Evolutionary conservation across 768 basidiomycete species (phyloP), one percentile per base, ranked within the genome.

Genomic region (Termitomyces eurrhizus): DNA sequence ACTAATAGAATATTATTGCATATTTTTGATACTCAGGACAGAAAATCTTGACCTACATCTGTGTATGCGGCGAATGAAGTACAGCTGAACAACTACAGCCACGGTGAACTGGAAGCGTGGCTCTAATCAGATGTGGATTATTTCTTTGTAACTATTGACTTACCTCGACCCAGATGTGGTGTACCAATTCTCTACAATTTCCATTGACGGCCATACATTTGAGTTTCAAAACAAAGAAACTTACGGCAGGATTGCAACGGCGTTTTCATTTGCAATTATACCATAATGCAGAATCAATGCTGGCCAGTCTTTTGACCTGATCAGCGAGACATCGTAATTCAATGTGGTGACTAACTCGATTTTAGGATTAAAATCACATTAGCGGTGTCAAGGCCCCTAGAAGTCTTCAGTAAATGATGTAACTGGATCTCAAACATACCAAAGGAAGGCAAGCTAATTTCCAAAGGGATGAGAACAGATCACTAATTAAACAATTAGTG

Each of bases 51-150:
- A 39, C 56, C 7, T 14, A 57, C 56, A 57, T 7, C 26, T 50
- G 21, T 57, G 37, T 46, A 57, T 57, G 24, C 56, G 45, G 7
- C 13, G 48, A 26, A 57, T 57, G 35, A 57, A 57, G 16, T 48
- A 57, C 0, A 57, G 35, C 35, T 57, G 56, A 29, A 57, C 56
- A 26, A 50, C 16, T 4, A 48, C 6, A 39, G 16, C 1, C n/a
- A 57, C 24, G 4, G 18, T 21, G 35, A 37, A 24, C 46, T 57
- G 50, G 4, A 32, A 8, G 1, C 11, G 24, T 21, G 16, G 7
- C 18, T 7, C 7, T 0, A 18, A 1, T 49, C 26, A 48, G 26
- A 26, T 21, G 12, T 21, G 3, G 33, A 16, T 12, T 12, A 2
- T 37, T 16, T 8, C 12, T 14, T 26, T 14, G 32, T 7, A 9